These are phyloP conservation scores for Oenanthe sinensis DNA, from an alignment of 129 eudicot genomes.

Conservation along the genomic window DNA sequence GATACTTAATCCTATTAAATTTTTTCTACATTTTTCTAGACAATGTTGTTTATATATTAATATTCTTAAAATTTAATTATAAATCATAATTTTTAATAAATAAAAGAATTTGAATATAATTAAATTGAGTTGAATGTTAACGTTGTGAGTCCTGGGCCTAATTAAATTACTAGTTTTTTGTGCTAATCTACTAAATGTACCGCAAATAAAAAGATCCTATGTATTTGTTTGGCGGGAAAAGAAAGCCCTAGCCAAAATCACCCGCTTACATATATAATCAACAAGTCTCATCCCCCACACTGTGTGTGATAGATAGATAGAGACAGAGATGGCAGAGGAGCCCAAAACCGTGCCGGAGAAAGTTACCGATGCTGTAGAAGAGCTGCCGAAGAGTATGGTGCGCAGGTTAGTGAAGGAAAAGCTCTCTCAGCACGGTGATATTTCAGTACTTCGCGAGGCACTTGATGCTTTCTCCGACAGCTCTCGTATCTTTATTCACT, in stretches of 20 bases:
- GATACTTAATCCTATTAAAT: too few species aligned
- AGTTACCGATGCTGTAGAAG: conserved; percentile 27
- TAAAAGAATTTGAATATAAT: too few species aligned
- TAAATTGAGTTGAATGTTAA: too few species aligned
- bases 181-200: too few species aligned
- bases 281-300: neutral
- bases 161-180: too few species aligned
- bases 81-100: too few species aligned
- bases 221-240: neutral
- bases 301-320: too few species aligned
- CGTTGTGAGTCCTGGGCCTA: too few species aligned
- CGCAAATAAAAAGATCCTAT: too few species aligned
- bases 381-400: conserved; percentile 83
- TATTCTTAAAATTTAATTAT: too few species aligned
- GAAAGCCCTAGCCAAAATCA: neutral
- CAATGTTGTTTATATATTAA: too few species aligned
- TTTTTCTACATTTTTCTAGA: too few species aligned
- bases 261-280: neutral
- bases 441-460: conserved; percentile 56
- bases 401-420: conserved; percentile 79
- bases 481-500: conserved; percentile 85
- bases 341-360: neutral
- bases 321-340: neutral
- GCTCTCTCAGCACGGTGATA: conserved; percentile 69
- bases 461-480: conserved; percentile 81